A percentile compares a stretch with the other conserved stretches of the same genome.
Evolutionary conservation across 805 yeast species (phyloP).

Genomic region (Wickerhamiella alocasiicola): DNA sequence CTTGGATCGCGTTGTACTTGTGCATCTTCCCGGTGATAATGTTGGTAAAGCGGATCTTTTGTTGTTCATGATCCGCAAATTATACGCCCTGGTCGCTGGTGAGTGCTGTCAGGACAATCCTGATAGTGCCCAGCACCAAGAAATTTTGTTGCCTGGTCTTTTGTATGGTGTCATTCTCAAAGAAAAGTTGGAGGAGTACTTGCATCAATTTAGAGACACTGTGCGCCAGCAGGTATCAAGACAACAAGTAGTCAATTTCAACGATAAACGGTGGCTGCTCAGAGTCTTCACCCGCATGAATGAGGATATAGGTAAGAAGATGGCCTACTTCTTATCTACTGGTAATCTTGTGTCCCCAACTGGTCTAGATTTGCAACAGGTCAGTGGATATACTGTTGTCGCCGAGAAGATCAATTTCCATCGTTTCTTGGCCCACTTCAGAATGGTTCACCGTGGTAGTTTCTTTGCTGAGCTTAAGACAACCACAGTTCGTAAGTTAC

Average conservation of each 20-base stretch:
- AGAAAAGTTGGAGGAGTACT: conserved; percentile 90
- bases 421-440: conserved; percentile 93
- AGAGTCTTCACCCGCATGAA: conserved; percentile 67
- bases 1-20: conserved; percentile 70
- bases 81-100: conserved; percentile 90
- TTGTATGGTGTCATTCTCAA: conserved; percentile 92
- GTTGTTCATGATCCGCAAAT: conserved; percentile 87
- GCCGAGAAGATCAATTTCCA: conserved; percentile 97
- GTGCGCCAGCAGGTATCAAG: conserved; percentile 70
- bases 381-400: conserved; percentile 94
- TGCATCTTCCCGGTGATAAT: conserved; percentile 56
- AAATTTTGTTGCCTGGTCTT: conserved; percentile 88
- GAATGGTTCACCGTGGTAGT: conserved; percentile 99
- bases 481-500: conserved; percentile 87
- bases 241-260: conserved; percentile 66
- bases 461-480: conserved; percentile 97
- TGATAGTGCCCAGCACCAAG: conserved; percentile 98
- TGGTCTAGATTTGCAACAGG: conserved; percentile 95
- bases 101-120: conserved; percentile 97
- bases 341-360: conserved; percentile 96
- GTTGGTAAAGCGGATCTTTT: conserved; percentile 77
- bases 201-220: conserved; percentile 59
- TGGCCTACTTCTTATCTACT: conserved; percentile 88
- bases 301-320: conserved; percentile 88
- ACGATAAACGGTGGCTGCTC: conserved; percentile 69